Evolutionary conservation across 495 filamentous ascomycete genomes (phyloP).

Genomic region (Baudoinia panamericana): DNA sequence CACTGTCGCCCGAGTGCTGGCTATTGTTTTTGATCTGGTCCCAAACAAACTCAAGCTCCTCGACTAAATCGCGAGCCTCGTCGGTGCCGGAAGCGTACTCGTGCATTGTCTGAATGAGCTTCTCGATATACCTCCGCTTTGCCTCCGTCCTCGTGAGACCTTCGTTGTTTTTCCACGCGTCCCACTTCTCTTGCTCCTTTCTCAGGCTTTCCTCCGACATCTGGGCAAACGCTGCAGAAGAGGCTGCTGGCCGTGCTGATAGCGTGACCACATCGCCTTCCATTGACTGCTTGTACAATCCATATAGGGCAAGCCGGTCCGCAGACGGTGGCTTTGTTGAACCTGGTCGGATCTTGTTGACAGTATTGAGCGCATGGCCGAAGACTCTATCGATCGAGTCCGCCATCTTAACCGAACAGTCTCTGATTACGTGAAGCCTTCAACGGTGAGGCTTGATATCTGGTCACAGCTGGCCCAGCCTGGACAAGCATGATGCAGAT

Average conservation of each 20-base stretch:
- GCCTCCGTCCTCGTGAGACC: constrained; percentile 77
- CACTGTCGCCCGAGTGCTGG: constrained; percentile 11
- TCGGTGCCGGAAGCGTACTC: constrained; percentile 72
- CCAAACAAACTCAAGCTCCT: constrained; percentile 98
- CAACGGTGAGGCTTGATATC: too few species aligned
- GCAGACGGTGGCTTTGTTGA: constrained; percentile 71
- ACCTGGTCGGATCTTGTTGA: constrained; percentile 92
- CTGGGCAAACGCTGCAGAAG: not conserved
- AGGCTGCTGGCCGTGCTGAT: constrained; percentile 59
- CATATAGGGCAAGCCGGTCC: constrained; percentile 84
- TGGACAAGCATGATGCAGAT: too few species aligned
- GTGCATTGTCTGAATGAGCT: constrained; percentile 93
- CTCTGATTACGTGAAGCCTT: too few species aligned
- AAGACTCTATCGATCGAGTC: constrained; percentile 74
- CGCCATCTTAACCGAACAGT: too few species aligned
- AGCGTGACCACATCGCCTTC: constrained; percentile 90
- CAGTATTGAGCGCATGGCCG: constrained; percentile 94
- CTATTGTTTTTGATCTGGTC: constrained; percentile 84
- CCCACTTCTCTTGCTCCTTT: constrained; percentile 35
- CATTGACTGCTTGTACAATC: constrained; percentile 97
- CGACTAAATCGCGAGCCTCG: constrained; percentile 73
- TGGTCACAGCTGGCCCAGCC: too few species aligned
- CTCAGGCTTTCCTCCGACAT: constrained; percentile 13
- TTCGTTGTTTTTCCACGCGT: constrained; percentile 82
- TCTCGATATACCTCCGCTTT: constrained; percentile 84